A percentile compares a stretch with the other conserved stretches of the same genome.
Evolutionary conservation across 2,329 filamentous ascomycete species (phyloP).

Genomic region (Apiospora malaysiana): DNA sequence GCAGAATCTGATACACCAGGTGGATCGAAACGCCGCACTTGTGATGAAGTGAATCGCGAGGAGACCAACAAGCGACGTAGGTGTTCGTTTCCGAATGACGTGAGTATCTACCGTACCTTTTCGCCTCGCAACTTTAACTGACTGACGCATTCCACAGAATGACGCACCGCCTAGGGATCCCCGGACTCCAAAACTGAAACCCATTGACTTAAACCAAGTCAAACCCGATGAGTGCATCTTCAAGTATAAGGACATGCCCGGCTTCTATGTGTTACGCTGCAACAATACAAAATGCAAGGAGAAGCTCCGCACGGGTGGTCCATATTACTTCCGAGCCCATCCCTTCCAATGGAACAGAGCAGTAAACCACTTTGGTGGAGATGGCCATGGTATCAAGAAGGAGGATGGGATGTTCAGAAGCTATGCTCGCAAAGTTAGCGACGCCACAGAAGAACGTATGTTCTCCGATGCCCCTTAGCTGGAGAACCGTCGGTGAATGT

Average conservation of each 20-base stretch:
- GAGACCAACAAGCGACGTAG: background rate
- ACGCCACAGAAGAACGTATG: slow-evolving; percentile 7
- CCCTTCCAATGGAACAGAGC: slow-evolving; percentile 8
- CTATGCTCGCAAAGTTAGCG: background rate
- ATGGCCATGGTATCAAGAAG: background rate
- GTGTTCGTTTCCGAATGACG: background rate
- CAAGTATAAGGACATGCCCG: background rate
- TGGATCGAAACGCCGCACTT: background rate
- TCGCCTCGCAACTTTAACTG: no score
- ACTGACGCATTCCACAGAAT: background rate
- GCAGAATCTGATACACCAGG: background rate
- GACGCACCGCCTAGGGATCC: background rate
- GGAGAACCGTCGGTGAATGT: background rate
- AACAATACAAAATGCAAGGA: background rate
- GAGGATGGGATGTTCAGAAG: background rate
- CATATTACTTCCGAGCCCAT: slow-evolving; percentile 2
- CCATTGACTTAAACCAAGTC: background rate
- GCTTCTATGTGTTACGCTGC: no score
- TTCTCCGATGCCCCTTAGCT: background rate
- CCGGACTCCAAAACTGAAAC: background rate
- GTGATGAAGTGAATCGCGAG: background rate
- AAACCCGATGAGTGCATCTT: slow-evolving; percentile 12
- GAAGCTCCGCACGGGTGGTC: background rate
- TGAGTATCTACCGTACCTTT: background rate
- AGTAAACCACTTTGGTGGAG: background rate